Evolutionary conservation across 2,329 filamentous ascomycete species (phyloP).

Genomic region (Aquanectria penicillioides): DNA sequence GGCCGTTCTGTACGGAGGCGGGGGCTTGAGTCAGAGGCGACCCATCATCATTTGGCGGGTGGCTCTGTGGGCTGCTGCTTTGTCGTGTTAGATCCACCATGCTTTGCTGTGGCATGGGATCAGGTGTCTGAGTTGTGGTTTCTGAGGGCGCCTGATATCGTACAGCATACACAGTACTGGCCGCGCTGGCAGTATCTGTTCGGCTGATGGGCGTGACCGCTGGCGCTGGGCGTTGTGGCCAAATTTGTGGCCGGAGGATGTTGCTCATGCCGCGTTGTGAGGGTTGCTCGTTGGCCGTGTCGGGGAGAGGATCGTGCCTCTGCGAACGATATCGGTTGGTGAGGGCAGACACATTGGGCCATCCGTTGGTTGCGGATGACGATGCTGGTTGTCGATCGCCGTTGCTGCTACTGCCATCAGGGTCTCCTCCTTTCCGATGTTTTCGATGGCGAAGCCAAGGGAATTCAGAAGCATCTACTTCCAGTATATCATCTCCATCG

Average conservation of each 20-base stretch:
- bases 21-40: slow-evolving; percentile 34
- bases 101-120: slow-evolving; percentile 45
- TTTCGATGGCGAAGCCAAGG: slow-evolving; percentile 56
- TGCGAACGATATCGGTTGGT: slow-evolving; percentile 40
- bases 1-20: slow-evolving; percentile 33
- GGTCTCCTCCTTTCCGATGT: slow-evolving; percentile 44
- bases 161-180: slow-evolving; percentile 71
- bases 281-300: slow-evolving; percentile 36
- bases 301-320: slow-evolving; percentile 24
- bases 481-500: slow-evolving; percentile 92
- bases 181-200: slow-evolving; percentile 71
- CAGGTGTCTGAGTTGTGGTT: slow-evolving; percentile 57
- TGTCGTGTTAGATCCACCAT: slow-evolving; percentile 48
- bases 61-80: slow-evolving; percentile 43
- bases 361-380: slow-evolving; percentile 35
- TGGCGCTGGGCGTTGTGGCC: slow-evolving; percentile 66
- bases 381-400: slow-evolving; percentile 27
- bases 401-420: slow-evolving; percentile 25
- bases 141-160: slow-evolving; percentile 69
- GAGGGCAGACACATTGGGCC: slow-evolving; percentile 42
- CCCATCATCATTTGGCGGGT: slow-evolving; percentile 41
- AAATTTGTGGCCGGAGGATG: slow-evolving; percentile 60
- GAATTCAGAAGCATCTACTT: slow-evolving; percentile 64
- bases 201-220: slow-evolving; percentile 67
- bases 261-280: slow-evolving; percentile 43